Percentiles rank a stretch among this genome's conserved stretches.
Conservation (phyloP, 1,139 yeast species). For the Kodamaea plutei region DNA sequence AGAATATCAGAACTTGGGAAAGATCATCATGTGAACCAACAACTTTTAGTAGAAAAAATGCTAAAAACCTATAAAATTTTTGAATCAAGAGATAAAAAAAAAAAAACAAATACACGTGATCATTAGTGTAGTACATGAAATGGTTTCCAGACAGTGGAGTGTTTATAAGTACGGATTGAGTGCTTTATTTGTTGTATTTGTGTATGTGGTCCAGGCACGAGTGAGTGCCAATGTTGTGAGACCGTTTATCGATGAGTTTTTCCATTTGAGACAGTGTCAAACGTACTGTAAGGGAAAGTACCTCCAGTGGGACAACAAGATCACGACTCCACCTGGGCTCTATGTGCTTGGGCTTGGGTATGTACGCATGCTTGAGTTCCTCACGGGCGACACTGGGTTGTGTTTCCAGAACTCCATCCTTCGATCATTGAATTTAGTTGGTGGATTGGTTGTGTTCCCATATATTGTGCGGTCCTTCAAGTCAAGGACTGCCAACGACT, state of each 20-base stretch:
- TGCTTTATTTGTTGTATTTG: too few species aligned
- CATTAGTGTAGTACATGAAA: too few species aligned
- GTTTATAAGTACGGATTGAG: too few species aligned
- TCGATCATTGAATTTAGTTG: slow-evolving; percentile 58
- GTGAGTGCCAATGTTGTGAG: too few species aligned
- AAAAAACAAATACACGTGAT: too few species aligned
- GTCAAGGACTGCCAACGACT: slow-evolving; percentile 31
- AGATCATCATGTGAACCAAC: too few species aligned
- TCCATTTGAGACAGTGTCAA: slow-evolving; percentile 79
- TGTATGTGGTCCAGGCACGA: too few species aligned
- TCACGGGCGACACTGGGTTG: slow-evolving; percentile 18
- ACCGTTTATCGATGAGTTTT: slow-evolving; percentile 70
- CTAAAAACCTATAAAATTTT: too few species aligned
- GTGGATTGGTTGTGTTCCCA: slow-evolving; percentile 58
- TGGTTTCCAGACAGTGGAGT: too few species aligned
- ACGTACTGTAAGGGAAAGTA: slow-evolving; percentile 61
- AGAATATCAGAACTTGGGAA: too few species aligned
- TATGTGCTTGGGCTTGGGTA: slow-evolving; percentile 55
- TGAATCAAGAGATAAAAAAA: too few species aligned
- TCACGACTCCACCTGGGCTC: slow-evolving; percentile 96
- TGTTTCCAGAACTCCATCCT: slow-evolving; percentile 41
- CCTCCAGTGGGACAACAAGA: slow-evolving; percentile 75
- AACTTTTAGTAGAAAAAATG: too few species aligned
- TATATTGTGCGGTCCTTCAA: slow-evolving; percentile 24
- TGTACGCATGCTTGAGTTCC: slow-evolving; percentile 25